Evolutionary conservation across 805 yeast genomes (phyloP).

Genomic region (Alloascoidea hylecoeti): DNA sequence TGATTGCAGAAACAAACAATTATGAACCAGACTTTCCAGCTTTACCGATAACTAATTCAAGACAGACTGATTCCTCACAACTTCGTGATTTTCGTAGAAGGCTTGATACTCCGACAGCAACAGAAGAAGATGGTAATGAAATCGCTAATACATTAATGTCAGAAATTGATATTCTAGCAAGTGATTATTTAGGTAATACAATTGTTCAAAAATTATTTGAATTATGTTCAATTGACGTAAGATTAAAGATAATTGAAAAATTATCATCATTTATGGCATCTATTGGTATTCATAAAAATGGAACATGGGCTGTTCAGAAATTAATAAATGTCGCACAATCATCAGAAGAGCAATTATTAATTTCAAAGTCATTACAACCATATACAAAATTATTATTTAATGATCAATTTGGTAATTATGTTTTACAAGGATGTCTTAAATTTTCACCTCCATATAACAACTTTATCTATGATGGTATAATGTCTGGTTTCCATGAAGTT

Average conservation of each 20-base stretch:
- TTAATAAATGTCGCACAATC: conserved; percentile 46
- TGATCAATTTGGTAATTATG: conserved; percentile 79
- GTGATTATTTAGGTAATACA: conserved; percentile 74
- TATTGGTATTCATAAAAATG: conserved; percentile 76
- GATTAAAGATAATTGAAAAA: conserved; percentile 52
- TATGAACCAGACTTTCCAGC: conserved; percentile 21
- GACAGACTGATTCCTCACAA: conserved; percentile 66
- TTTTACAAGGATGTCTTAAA: conserved; percentile 65
- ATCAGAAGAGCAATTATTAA: conserved; percentile 37
- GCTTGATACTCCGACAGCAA: conserved; percentile 28
- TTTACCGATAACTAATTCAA: conserved; percentile 41
- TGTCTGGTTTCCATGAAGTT: conserved; percentile 55
- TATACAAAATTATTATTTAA: conserved; percentile 62
- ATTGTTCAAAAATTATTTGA: conserved; percentile 66
- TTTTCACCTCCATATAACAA: conserved; percentile 68
- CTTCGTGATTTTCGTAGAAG: conserved; percentile 57
- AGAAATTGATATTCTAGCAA: conserved; percentile 65
- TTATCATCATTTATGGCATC: conserved; percentile 57
- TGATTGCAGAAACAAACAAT: not conserved
- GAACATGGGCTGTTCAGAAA: conserved; percentile 86
- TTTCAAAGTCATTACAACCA: conserved; percentile 47
- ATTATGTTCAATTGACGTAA: conserved; percentile 43
- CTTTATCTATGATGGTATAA: conserved; percentile 56
- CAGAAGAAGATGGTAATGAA: conserved; percentile 49
- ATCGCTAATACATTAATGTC: conserved; percentile 57